phyloP scores from a whole-genome alignment of 164 flowering plant genomes.

The Stephania japonica region DNA sequence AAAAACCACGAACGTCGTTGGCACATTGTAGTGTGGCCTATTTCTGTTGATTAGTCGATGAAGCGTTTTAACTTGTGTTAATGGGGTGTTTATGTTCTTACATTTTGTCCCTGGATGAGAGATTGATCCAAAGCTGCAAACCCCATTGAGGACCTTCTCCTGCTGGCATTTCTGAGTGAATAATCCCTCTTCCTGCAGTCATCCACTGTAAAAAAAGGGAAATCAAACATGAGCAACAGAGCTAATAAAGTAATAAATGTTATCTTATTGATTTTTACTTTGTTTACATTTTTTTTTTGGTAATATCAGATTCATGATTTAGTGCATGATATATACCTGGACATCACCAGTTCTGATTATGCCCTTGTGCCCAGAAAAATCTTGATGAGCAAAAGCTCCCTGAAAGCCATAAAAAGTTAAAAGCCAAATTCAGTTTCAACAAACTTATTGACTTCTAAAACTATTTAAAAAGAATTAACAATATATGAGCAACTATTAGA shows the following conservation, averaged over 20 bases:
- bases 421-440: slow-evolving; percentile 2
- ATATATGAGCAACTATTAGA: slow-evolving; percentile 5
- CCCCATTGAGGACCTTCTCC: slow-evolving; percentile 62
- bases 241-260: background rate
- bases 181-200: slow-evolving; percentile 93
- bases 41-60: background rate
- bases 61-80: no score
- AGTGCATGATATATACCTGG: slow-evolving; percentile 41
- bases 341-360: slow-evolving; percentile 76
- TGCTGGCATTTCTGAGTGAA: slow-evolving; percentile 93
- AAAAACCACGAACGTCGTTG: no score
- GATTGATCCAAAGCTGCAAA: slow-evolving; percentile 85
- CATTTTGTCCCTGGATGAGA: slow-evolving; percentile 82
- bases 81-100: slow-evolving; percentile 21
- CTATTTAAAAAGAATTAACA: background rate
- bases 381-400: slow-evolving; percentile 87
- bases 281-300: no score
- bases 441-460: background rate
- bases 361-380: slow-evolving; percentile 82
- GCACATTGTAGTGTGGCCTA: no score
- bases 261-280: background rate
- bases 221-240: background rate
- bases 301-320: background rate
- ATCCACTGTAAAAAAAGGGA: slow-evolving; percentile 55
- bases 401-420: slow-evolving; percentile 13